These are phyloP conservation scores for Aspergillus diversus DNA, from an alignment of 495 filamentous ascomycete species.

Conservation along the genomic window DNA sequence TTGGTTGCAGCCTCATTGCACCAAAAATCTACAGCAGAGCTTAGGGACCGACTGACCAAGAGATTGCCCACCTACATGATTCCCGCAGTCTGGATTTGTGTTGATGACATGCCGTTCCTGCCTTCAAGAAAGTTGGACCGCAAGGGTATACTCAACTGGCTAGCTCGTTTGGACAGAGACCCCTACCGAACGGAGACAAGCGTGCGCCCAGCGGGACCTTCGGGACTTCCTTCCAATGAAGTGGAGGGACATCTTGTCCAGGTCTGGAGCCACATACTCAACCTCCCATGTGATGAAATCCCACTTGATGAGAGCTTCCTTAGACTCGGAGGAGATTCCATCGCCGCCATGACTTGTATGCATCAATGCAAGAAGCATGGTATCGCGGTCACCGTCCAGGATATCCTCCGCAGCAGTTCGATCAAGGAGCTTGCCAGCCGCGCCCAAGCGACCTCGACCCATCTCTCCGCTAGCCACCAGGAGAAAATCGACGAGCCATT, in stretches of 20 bases:
- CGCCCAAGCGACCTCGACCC: constrained; percentile 6
- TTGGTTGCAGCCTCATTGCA: not conserved
- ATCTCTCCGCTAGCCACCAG: too few species aligned
- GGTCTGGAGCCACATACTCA: constrained; percentile 60
- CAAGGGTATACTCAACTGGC: constrained; percentile 42
- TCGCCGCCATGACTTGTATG: constrained; percentile 70
- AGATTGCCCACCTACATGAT: constrained; percentile 60
- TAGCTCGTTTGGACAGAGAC: constrained; percentile 36
- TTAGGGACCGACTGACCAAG: constrained; percentile 21
- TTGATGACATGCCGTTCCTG: constrained; percentile 52
- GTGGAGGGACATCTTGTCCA: constrained; percentile 41
- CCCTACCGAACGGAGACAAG: not conserved
- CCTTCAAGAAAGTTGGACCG: constrained; percentile 58
- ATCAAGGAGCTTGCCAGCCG: constrained; percentile 46
- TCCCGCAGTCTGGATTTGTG: constrained; percentile 54
- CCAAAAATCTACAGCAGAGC: not conserved
- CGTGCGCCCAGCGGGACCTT: not conserved
- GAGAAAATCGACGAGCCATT: constrained; percentile 50
- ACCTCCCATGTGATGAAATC: constrained; percentile 51
- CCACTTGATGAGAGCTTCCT: constrained; percentile 63
- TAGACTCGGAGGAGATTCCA: constrained; percentile 68
- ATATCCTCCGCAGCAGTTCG: constrained; percentile 51
- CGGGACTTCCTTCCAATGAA: constrained; percentile 30
- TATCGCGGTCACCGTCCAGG: constrained; percentile 41
- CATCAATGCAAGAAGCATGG: too few species aligned